These are phyloP conservation scores for Backusella mclennaniae DNA, from an alignment of 192 early-diverging fungal genomes.

Conservation along the genomic window DNA sequence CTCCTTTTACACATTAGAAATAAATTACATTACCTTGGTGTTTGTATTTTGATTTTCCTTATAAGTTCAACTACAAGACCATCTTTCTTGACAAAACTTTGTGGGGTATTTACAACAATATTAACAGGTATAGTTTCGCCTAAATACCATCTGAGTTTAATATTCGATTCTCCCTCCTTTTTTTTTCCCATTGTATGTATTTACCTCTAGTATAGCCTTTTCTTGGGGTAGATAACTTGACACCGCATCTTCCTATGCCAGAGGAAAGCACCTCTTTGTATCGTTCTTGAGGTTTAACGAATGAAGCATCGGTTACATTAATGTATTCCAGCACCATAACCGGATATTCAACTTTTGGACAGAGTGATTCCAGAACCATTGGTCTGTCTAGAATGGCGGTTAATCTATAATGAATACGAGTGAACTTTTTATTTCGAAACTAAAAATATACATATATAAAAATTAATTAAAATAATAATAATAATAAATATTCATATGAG, in stretches of 20 bases:
- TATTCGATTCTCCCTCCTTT: background rate
- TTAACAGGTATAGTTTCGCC: constrained; percentile 24
- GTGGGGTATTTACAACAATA: constrained; percentile 7
- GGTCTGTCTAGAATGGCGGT: constrained; percentile 34
- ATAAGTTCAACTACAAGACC: constrained; percentile 16
- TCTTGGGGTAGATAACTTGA: constrained; percentile 18
- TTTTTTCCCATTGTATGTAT: background rate
- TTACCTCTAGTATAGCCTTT: constrained; percentile 30
- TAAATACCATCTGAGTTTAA: background rate
- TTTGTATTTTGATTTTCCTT: constrained; percentile 11
- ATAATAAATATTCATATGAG: background rate
- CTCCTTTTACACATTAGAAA: too few relatives aligned
- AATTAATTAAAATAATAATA: background rate
- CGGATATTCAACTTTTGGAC: constrained; percentile 24
- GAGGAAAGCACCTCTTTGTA: background rate
- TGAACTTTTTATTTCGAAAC: constrained; percentile 1
- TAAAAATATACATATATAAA: background rate
- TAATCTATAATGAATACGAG: constrained; percentile 21
- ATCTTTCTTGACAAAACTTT: constrained; percentile 14
- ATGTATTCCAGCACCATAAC: constrained; percentile 34
- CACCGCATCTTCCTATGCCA: constrained; percentile 11
- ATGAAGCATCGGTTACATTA: constrained; percentile 17
- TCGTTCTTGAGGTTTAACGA: constrained; percentile 17
- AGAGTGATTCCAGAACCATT: constrained; percentile 30
- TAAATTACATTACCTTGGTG: constrained; percentile 7